Evolutionary conservation across 2,329 filamentous ascomycete genomes (phyloP), one percentile per base, ranked within the genome.

Genomic region (Laburnicola sp.): DNA sequence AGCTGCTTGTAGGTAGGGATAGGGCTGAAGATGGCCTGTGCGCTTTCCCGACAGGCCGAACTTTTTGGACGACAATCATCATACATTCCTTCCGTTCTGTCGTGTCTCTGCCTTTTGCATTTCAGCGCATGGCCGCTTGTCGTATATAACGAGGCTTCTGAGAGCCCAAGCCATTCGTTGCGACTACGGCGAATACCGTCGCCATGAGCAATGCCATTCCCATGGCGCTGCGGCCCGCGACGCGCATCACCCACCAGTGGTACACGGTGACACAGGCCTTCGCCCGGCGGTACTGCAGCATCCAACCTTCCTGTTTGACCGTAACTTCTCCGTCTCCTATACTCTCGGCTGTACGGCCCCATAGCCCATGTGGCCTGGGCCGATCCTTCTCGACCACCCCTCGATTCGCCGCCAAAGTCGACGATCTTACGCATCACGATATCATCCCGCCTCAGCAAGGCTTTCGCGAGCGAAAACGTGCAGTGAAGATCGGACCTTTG

Each of bases 401-500:
- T 27, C 63, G 54, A 50, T 51, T 53, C 53, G 36, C 57, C 31
- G 67, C 68, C 4, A 59, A 57, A 48, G 62, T 69, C 34, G 36
- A 62, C 48, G 59, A 66, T 31, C 57, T 65, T 11, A 63, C 63
- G 21, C 52, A 60, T 21, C 56, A 58, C 16, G 56, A 59, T 50
- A 57, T 61, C 27, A 54, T 52, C 40, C 26, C 41, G 23, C 28
- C 47, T 4, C 44, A 40, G 37, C 58, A 56, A 27, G 55, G 59
- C n/a, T 50, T 39, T n/a, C 59, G 53, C 22, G 57, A 57, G 45
- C 62, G 49, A 48, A 68, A 63, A 55, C 66, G 69, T 47, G 61
- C 60, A 22, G 66, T 72, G 10, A 58, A 59, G 30, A 71, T 72
- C 50, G 68, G 68, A 1, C 66, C 58, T 2, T 53, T 72, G 2